Base-by-base conservation (phyloP, 495 filamentous ascomycete species). In the Aspergillus cavernicola region DNA sequence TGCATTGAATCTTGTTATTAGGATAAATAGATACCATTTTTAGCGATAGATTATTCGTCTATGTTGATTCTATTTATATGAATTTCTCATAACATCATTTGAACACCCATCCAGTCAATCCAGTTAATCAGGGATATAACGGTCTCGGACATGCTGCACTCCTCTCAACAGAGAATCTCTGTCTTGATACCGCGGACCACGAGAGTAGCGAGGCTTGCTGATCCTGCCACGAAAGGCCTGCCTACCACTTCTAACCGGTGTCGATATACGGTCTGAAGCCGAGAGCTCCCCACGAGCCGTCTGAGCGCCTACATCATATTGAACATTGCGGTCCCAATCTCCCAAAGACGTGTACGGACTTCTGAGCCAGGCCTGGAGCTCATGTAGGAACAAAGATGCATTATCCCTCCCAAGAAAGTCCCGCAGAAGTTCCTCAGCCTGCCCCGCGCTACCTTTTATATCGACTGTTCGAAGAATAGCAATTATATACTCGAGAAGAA, bases 391-490 rank as follows among this genome's bases (percentile, higher is more conserved):
- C 44, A 96, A 65, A 7, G 80, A 71, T 8, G 91, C 81, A 68
- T 96, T 83, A 20, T 85, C 83, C 29, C 87, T 75, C 2, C 90
- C 92, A 0, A 98, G 63, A 56, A 92, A 96, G 32, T 96, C 92
- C 13, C 83, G 71, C n/a, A 97, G 66, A 73, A 97, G 84, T 29
- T 90, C 86, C 65, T 96, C 90, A 0, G 93, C 90, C 53, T 92
- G 86, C 4, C 92, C 90, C 11, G 80, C 80, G 61, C 86, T 87
- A 8, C 84, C 88, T 62, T 91, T 91, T n/a, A 93, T 78, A 65
- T 98, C 92, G 16, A 95, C 85, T 0, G 87, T 90, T 59, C 90
- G 95, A 33, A 98, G 71, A 39, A 98, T 91, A 28, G 88, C 88
- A 40, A 97, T 69, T 50, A 95, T 81, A 60, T 95, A 96, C 58